Base-by-base conservation (phyloP, 2,329 filamentous ascomycete species). In the Neopestalotiopsis sp. region DNA sequence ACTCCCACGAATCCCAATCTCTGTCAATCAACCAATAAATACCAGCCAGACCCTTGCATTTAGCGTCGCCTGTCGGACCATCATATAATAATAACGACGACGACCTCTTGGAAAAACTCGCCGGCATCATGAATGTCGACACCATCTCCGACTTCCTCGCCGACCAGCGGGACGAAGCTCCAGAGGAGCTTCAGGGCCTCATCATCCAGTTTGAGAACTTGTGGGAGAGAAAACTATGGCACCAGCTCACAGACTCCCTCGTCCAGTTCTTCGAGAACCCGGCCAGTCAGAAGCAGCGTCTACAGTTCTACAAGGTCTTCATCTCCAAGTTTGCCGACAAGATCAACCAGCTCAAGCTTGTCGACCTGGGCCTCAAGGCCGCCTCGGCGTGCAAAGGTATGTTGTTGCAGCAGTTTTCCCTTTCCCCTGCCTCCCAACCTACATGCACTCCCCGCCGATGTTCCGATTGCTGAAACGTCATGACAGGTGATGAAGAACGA, bases 221-320 rank as follows among this genome's bases (percentile, higher is more conserved):
- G 79, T 99, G 96, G 96, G 96, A 99, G 86, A 91, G 95, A 77
- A 98, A 98, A 85, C 89, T 99, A 83, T 99, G 96, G 96, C 96
- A 99, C 85, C 95, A 99, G 84, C 92, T 99, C 74, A 99, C 96
- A 45, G 92, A 97, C 78, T 87, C 91, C 66, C 89, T 99, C 68
- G 86, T 97, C 75, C 88, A 93, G 74, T 98, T 95, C 88, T 99
- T 98, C 85, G 91, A 91, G 77, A 85, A 93, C 75, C 88, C 92
- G 59, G 89, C 91, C 78, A 98, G 95, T 82, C 92, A 90, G 68
- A 87, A 90, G 69, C 94, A 97, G 84, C 92, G 95, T 78, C 89
- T 99, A 84, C 86, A 91, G 70, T 92, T 99, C 82, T 99, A 96
- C 87, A 94, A 96, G 84, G 91, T 90, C 76, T 99, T 99, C 85